A percentile compares a stretch with the other conserved stretches of the same genome.
These are phyloP conservation scores for Cryptomeria japonica DNA, from an alignment of 75 land plant species.

Conservation along the genomic window DNA sequence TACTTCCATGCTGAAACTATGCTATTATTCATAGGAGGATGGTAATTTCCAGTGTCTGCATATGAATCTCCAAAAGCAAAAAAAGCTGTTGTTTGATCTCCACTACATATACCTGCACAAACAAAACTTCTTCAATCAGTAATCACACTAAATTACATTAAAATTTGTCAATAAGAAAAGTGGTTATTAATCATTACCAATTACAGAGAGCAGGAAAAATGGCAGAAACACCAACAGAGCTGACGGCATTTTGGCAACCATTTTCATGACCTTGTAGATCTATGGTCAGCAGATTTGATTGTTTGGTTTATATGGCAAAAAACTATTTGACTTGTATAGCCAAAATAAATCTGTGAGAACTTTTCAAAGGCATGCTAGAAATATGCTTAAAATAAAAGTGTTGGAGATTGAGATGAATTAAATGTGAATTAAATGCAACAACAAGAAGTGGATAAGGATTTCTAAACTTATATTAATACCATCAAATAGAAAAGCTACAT, in stretches of 20 bases:
- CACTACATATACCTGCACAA: background rate
- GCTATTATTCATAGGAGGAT: background rate
- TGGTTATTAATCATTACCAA: background rate
- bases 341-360: too few relatives aligned
- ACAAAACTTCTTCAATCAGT: background rate
- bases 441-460: background rate
- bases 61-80: constrained; percentile 45
- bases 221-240: background rate
- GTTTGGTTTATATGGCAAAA: background rate
- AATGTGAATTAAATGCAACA: too few relatives aligned
- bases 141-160: background rate
- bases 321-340: background rate
- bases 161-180: background rate
- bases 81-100: constrained; percentile 12
- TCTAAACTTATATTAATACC: background rate
- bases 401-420: too few relatives aligned
- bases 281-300: background rate
- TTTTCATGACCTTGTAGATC: background rate
- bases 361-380: too few relatives aligned
- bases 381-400: too few relatives aligned
- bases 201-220: background rate
- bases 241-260: background rate
- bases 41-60: constrained; percentile 33
- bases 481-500: background rate
- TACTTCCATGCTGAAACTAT: constrained; percentile 14